Conservation (phyloP, 148 eudicot genomes). For the Rhododendron williamsianum region DNA sequence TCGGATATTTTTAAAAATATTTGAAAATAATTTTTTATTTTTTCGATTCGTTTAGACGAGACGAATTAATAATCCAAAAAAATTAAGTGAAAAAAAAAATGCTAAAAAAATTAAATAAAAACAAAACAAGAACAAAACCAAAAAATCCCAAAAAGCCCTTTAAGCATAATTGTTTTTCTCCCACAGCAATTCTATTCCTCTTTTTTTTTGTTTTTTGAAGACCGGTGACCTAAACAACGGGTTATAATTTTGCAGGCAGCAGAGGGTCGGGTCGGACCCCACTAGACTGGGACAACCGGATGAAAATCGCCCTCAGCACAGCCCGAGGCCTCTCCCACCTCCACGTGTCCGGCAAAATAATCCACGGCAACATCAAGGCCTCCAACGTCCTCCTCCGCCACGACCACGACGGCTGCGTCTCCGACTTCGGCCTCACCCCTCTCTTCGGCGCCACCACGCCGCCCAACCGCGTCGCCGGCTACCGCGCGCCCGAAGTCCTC, state of each 20-base stretch:
- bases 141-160: no score
- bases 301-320: constrained; percentile 61
- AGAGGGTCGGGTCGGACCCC: constrained; percentile 87
- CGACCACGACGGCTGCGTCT: constrained; percentile 41
- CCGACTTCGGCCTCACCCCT: constrained; percentile 64
- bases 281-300: constrained; percentile 81
- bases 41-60: fast-evolving
- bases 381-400: constrained; percentile 73
- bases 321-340: constrained; percentile 76
- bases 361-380: constrained; percentile 89
- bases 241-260: constrained; percentile 48
- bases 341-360: constrained; percentile 54
- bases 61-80: no score
- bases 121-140: no score
- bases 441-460: constrained; percentile 28
- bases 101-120: no score
- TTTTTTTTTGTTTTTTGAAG: not conserved
- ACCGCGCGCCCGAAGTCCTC: constrained; percentile 84
- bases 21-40: no score
- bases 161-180: no score
- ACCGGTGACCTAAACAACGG: not conserved
- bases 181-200: not conserved
- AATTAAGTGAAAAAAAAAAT: no score
- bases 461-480: constrained; percentile 66
- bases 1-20: no score